Conservation (phyloP, 1,139 yeast genomes). For the Pichia sp. region DNA sequence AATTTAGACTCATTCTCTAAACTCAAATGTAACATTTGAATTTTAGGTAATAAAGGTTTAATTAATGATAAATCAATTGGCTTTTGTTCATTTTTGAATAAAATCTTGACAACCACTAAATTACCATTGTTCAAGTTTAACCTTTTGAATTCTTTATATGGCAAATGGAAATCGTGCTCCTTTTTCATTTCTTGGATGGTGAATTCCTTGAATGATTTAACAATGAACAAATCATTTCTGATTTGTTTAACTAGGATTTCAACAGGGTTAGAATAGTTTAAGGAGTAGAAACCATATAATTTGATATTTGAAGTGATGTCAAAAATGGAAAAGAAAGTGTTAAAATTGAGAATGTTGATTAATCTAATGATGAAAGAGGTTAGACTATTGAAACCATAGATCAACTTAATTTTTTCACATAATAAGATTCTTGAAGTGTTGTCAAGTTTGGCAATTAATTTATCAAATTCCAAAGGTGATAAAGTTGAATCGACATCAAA, state of each 20-base stretch:
- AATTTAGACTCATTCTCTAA: conserved; percentile 26
- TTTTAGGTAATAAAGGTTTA: conserved; percentile 22
- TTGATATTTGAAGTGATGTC: conserved; percentile 28
- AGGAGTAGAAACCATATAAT: conserved; percentile 25
- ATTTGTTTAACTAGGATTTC: conserved; percentile 27
- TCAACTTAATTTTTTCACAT: conserved; percentile 25
- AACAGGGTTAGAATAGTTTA: conserved; percentile 23
- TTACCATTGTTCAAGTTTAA: conserved; percentile 25
- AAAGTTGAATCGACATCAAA: conserved; percentile 26
- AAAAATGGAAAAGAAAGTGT: conserved; percentile 25
- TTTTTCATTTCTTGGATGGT: conserved; percentile 27
- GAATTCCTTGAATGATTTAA: conserved; percentile 27
- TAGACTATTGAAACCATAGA: conserved; percentile 22
- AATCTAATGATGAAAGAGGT: conserved; percentile 22
- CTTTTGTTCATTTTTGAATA: conserved; percentile 27
- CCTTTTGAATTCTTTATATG: conserved; percentile 27
- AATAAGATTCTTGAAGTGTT: conserved; percentile 15
- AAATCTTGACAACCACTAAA: conserved; percentile 25
- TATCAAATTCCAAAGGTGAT: conserved; percentile 21
- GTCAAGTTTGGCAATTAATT: conserved; percentile 15
- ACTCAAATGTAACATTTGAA: conserved; percentile 25
- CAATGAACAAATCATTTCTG: conserved; percentile 25
- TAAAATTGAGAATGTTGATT: conserved; percentile 20
- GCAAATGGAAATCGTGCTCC: conserved; percentile 28
- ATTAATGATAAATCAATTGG: conserved; percentile 24